A percentile compares a stretch with the other conserved stretches of the same genome.
Conservation (phyloP, 2,329 filamentous ascomycete species). For the Esteya vermicola region DNA sequence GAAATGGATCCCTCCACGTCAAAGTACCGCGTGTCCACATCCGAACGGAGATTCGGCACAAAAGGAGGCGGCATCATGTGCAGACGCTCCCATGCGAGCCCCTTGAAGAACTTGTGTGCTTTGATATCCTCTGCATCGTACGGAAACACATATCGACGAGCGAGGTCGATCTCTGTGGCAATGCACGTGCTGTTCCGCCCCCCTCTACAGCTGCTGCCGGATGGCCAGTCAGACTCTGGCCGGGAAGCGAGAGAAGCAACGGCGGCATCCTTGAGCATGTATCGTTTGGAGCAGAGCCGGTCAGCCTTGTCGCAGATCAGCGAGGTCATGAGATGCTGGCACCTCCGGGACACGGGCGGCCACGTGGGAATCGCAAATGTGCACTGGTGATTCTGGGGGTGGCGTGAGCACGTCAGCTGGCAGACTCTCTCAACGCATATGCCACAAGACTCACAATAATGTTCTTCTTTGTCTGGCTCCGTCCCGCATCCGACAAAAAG, state of each 20-base stretch:
- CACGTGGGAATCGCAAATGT: conserved; percentile 58
- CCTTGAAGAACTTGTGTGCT: conserved; percentile 69
- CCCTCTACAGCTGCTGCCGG: too few relatives aligned
- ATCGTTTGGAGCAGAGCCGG: conserved; percentile 64
- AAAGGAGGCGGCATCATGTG: conserved; percentile 64
- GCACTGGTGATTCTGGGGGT: conserved; percentile 49
- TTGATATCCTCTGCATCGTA: conserved; percentile 87
- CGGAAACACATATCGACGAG: conserved; percentile 55
- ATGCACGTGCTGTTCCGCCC: not conserved
- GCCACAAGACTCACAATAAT: conserved; percentile 66
- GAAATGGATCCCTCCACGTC: conserved; percentile 63
- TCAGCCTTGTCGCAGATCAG: conserved; percentile 61
- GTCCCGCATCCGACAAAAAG: conserved; percentile 64
- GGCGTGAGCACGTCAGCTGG: too few relatives aligned
- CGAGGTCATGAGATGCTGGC: conserved; percentile 60
- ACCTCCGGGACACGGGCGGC: conserved; percentile 51
- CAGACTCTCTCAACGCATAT: too few relatives aligned
- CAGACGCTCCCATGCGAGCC: conserved; percentile 63
- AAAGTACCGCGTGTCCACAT: conserved; percentile 78
- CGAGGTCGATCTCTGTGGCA: conserved; percentile 16
- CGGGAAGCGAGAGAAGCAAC: conserved; percentile 4
- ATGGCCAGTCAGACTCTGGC: too few relatives aligned
- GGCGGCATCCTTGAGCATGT: conserved; percentile 48
- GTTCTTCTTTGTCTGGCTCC: conserved; percentile 72
- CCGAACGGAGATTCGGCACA: conserved; percentile 53